phyloP scores from a whole-genome alignment of 345 rosid species.

The Eucalyptus caleyi region DNA sequence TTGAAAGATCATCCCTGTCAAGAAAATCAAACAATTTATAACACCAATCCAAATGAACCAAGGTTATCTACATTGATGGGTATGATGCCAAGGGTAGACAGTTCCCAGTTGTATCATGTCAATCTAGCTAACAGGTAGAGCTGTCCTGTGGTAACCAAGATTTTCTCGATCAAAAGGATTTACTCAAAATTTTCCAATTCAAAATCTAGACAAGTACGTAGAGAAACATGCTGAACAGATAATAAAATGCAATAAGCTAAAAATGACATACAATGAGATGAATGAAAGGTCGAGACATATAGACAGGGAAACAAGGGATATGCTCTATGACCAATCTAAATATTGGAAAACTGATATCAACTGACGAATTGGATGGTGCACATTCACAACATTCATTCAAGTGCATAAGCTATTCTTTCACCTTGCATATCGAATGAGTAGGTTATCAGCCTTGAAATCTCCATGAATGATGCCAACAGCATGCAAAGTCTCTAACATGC shows the following conservation, averaged over 20 bases:
- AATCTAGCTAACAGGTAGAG: not conserved
- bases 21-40: not conserved
- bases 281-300: not conserved
- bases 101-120: not conserved
- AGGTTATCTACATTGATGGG: not conserved
- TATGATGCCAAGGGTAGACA: not conserved
- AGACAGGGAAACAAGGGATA: not conserved
- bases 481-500: constrained; percentile 85
- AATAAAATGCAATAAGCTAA: not conserved
- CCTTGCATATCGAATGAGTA: constrained; percentile 72
- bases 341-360: not conserved
- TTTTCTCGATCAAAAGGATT: not conserved
- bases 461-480: constrained; percentile 85
- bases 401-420: not conserved
- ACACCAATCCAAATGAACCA: not conserved
- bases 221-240: not conserved
- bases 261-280: not conserved
- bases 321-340: not conserved
- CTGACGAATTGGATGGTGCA: not conserved
- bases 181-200: not conserved
- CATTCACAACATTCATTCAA: not conserved
- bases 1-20: constrained; percentile 51
- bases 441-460: constrained; percentile 96
- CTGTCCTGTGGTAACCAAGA: not conserved
- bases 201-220: not conserved